Percentiles rank a stretch among this genome's conserved stretches.
These are phyloP conservation scores for Pseudotsuga menziesii DNA, from an alignment of 75 land plant species.

Conservation along the genomic window DNA sequence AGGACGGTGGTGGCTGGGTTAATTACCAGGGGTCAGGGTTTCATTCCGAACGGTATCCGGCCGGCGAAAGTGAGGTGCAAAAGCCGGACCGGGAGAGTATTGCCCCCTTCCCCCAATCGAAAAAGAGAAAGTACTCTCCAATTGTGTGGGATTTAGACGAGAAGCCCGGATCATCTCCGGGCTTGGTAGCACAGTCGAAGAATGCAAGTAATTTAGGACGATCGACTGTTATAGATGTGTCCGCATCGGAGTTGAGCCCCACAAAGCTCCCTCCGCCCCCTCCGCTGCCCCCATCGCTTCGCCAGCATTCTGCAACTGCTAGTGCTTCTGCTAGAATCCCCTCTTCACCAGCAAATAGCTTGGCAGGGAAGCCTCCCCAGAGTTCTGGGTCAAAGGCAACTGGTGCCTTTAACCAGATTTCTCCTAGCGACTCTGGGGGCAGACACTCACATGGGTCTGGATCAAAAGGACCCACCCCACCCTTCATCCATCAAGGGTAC, in stretches of 20 bases:
- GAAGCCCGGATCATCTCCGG: conserved; percentile 14
- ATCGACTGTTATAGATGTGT: background rate
- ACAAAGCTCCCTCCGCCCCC: conserved; percentile 26
- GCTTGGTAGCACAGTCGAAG: background rate
- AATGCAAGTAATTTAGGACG: background rate
- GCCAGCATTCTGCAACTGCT: no score
- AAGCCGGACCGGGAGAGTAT: conserved; percentile 8
- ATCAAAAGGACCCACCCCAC: background rate
- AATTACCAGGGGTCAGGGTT: background rate
- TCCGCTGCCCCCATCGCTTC: conserved; percentile 17
- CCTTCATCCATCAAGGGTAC: background rate
- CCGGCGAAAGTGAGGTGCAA: conserved; percentile 8
- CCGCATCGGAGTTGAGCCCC: background rate
- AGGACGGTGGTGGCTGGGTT: conserved; percentile 27
- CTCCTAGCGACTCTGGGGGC: conserved; percentile 5
- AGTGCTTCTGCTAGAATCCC: background rate
- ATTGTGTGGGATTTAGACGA: conserved; percentile 93
- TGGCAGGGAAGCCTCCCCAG: background rate
- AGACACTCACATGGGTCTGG: background rate
- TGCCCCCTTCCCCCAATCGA: conserved; percentile 4
- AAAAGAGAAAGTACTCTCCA: conserved; percentile 80
- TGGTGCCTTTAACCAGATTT: background rate
- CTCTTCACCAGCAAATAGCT: background rate
- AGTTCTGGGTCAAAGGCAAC: background rate
- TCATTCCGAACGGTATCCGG: conserved; percentile 2